These are phyloP conservation scores for Ocimum tenuiflorum DNA, from an alignment of 257 asterid species.

Conservation along the genomic window DNA sequence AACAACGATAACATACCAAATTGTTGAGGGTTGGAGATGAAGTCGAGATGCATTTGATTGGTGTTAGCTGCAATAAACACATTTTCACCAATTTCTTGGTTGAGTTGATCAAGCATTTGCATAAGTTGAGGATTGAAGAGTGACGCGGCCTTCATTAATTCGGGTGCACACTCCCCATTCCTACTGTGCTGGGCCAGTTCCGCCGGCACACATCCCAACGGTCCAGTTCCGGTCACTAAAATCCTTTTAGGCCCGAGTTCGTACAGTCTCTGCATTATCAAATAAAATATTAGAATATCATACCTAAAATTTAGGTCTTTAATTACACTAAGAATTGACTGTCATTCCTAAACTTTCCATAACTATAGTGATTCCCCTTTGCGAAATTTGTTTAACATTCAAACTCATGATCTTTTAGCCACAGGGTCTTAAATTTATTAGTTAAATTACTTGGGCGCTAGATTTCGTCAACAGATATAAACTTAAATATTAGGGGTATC, in stretches of 20 bases:
- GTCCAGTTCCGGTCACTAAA: slow-evolving; percentile 90
- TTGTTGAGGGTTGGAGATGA: slow-evolving; percentile 48
- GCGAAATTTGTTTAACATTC: too few relatives aligned
- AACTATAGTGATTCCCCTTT: too few relatives aligned
- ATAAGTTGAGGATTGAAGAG: too few relatives aligned
- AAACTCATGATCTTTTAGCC: too few relatives aligned
- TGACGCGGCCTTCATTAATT: slow-evolving; percentile 47
- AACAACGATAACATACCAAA: slow-evolving; percentile 65
- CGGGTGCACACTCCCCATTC: slow-evolving; percentile 55
- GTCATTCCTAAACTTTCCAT: too few relatives aligned
- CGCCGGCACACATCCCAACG: slow-evolving; percentile 90
- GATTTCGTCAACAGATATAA: too few relatives aligned
- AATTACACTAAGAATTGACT: too few relatives aligned
- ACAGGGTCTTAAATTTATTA: too few relatives aligned
- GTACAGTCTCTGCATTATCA: slow-evolving; percentile 37
- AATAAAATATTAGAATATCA: too few relatives aligned
- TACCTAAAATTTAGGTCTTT: too few relatives aligned
- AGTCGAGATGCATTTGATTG: slow-evolving; percentile 50
- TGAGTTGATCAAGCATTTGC: slow-evolving; percentile 44
- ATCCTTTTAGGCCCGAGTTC: slow-evolving; percentile 52
- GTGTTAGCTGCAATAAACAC: slow-evolving; percentile 62
- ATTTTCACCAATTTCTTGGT: slow-evolving; percentile 35
- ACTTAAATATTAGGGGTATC: too few relatives aligned
- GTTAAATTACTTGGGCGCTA: too few relatives aligned
- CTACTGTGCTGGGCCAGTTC: slow-evolving; percentile 53